phyloP scores from a whole-genome alignment of 2,329 filamentous ascomycete genomes.

The Gliomastix tumulicola region DNA sequence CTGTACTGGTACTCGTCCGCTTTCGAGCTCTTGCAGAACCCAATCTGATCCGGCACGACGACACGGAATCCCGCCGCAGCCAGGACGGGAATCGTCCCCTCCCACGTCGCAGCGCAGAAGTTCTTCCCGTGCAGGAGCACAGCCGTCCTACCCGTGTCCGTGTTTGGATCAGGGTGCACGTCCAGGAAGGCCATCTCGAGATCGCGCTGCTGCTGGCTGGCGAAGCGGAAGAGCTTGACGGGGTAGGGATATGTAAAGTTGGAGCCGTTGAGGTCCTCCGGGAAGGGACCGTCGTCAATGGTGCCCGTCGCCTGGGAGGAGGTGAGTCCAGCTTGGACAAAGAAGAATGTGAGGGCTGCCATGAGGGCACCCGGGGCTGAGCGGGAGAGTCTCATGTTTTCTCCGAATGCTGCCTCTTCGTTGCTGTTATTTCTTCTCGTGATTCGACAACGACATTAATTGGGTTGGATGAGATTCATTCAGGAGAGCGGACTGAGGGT shows the following conservation, averaged over 20 bases:
- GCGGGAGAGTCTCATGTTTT: constrained; percentile 18
- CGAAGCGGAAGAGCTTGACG: constrained; percentile 38
- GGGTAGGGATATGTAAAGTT: constrained; percentile 47
- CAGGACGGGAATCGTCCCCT: constrained; percentile 34
- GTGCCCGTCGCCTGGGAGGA: constrained; percentile 17
- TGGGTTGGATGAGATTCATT: no score
- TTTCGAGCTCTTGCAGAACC: constrained; percentile 52
- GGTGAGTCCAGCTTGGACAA: constrained; percentile 10
- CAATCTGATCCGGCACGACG: constrained; percentile 46
- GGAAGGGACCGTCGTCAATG: constrained; percentile 27
- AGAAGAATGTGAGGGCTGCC: constrained; percentile 8
- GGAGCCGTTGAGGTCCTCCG: constrained; percentile 36
- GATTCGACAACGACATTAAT: no score
- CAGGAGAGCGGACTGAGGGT: no score
- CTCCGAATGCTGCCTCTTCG: no score
- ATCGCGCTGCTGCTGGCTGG: constrained; percentile 36
- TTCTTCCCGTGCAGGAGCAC: constrained; percentile 49
- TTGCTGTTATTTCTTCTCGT: no score
- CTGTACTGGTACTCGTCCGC: constrained; percentile 43
- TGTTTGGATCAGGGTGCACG: constrained; percentile 26
- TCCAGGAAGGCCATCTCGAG: constrained; percentile 52
- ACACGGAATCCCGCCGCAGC: constrained; percentile 38
- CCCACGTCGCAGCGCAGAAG: constrained; percentile 48
- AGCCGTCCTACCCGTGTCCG: constrained; percentile 30
- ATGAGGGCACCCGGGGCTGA: constrained; percentile 9